Percentiles rank a stretch among this genome's conserved stretches.
Evolutionary conservation across 2,329 filamentous ascomycete species (phyloP).

Genomic region (Aspergillus ustus): DNA sequence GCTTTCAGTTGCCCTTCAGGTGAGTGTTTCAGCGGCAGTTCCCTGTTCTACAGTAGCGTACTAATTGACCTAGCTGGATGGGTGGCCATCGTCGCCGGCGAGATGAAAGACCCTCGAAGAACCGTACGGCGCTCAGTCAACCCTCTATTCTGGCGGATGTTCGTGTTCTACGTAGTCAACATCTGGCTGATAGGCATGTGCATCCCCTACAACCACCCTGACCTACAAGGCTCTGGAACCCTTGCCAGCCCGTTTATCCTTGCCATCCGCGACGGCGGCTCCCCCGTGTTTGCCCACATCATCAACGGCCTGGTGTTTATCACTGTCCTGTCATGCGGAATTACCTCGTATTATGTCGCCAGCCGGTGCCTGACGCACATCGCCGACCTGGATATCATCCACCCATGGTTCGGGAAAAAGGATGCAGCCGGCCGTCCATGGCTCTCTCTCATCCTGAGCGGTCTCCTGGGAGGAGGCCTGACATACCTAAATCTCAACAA

Average conservation of each 20-base stretch:
- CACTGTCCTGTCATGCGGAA: constrained; percentile 41
- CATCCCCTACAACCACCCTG: constrained; percentile 34
- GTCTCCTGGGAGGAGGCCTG: constrained; percentile 36
- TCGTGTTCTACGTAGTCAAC: constrained; percentile 40
- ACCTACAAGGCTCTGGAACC: constrained; percentile 34
- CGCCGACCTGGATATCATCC: constrained; percentile 33
- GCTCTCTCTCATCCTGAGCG: constrained; percentile 34
- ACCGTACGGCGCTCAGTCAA: constrained; percentile 37
- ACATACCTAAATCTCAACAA: constrained; percentile 40
- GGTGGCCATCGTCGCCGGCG: constrained; percentile 38
- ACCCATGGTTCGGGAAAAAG: constrained; percentile 30
- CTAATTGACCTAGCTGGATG: not conserved
- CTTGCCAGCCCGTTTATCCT: constrained; percentile 39
- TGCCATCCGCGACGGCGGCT: constrained; percentile 29
- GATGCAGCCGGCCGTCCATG: constrained; percentile 35
- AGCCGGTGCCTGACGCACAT: constrained; percentile 38
- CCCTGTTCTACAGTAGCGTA: not conserved
- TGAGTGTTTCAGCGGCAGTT: constrained; percentile 25
- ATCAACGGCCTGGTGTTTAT: constrained; percentile 43
- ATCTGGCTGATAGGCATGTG: constrained; percentile 44
- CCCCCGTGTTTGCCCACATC: constrained; percentile 29
- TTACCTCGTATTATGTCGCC: constrained; percentile 40
- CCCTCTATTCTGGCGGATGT: constrained; percentile 41
- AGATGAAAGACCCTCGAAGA: constrained; percentile 34
- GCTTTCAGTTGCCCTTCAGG: constrained; percentile 38